Base-by-base conservation (phyloP, 306 rosid species). In the Vachellia collinsii region DNA sequence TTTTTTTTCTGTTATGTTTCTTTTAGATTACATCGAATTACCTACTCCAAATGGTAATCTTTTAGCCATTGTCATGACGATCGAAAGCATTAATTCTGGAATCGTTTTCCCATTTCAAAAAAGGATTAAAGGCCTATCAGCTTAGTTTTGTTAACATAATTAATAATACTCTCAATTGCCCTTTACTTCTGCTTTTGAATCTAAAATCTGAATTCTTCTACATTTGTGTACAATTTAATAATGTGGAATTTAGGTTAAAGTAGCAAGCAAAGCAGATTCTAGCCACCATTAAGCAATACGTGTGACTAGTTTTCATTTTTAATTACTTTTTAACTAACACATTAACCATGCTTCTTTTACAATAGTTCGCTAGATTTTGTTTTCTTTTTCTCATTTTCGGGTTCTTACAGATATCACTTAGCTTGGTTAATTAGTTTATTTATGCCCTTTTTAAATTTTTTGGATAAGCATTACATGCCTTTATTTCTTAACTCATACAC, bases 211-310 rank as follows among this genome's bases (percentile, higher is more conserved):
- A 43, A 36, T 44, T 63, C 14, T 77, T 72, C 38, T 48, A 65
- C 65, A 65, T 65, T 8, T 47, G 20, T 19, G 53, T 34, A 73
- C 47, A 47, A 64, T 36, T 36, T 17, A 42, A 17, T 12, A 42
- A 17, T 12, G 14, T 23, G 6, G 11, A 59, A 22, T 61, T 62
- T 25, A 29, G 38, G n/a, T 11, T 62, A 62, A 62, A 62, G 68
- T 62, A 29, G 25, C 41, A 62, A 62, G 41, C 19, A 62, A 62
- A 61, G 67, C 41, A 62, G 41, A 61, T 61, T 61, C 66, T 22
- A 4, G 66, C 8, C 38, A 23, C 36, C 66, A 23, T 11, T 25
- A 25, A 23, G 66, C 17, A 10, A 11, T 17, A 23, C 66, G 38
- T 25, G 66, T 25, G 66, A 29, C n/a, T n/a, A 29, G 2, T 29